phyloP scores from a whole-genome alignment of 2,329 filamentous ascomycete species.

The Talaromyces sp. region DNA sequence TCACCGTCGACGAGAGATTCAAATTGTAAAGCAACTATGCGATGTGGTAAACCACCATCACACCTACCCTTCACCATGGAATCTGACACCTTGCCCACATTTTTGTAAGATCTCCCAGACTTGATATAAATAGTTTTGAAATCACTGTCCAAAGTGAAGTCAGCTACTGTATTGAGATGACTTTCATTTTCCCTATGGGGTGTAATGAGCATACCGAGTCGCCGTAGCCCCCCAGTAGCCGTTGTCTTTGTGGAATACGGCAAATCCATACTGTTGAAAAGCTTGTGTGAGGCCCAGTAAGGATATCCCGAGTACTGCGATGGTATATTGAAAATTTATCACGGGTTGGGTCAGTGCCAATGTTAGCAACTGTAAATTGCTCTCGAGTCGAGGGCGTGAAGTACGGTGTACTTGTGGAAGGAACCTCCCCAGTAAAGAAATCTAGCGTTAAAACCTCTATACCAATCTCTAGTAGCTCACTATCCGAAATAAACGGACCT shows the following conservation, averaged over 20 bases:
- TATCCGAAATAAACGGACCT: constrained; percentile 1
- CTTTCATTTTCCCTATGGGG: background rate
- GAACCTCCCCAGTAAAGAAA: background rate
- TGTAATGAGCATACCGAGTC: background rate
- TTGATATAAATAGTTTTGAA: too few species aligned
- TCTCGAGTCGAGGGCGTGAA: background rate
- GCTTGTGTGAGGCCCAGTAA: background rate
- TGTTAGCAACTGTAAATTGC: constrained; percentile 1
- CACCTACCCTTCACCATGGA: too few species aligned
- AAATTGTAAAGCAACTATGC: too few species aligned
- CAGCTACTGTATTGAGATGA: background rate
- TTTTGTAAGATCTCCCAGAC: too few species aligned
- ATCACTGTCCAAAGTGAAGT: background rate
- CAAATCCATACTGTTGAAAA: background rate
- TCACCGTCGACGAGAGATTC: too few species aligned
- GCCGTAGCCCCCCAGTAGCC: background rate
- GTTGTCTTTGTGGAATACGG: background rate
- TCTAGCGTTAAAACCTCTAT: background rate
- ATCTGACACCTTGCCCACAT: too few species aligned
- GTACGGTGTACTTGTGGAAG: background rate
- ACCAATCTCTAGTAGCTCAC: background rate
- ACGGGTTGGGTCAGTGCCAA: background rate
- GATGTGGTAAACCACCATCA: too few species aligned
- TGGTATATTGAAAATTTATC: background rate
- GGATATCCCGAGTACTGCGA: background rate